phyloP scores from a whole-genome alignment of 208 protist genomes.

The Leptomonas seymouri region DNA sequence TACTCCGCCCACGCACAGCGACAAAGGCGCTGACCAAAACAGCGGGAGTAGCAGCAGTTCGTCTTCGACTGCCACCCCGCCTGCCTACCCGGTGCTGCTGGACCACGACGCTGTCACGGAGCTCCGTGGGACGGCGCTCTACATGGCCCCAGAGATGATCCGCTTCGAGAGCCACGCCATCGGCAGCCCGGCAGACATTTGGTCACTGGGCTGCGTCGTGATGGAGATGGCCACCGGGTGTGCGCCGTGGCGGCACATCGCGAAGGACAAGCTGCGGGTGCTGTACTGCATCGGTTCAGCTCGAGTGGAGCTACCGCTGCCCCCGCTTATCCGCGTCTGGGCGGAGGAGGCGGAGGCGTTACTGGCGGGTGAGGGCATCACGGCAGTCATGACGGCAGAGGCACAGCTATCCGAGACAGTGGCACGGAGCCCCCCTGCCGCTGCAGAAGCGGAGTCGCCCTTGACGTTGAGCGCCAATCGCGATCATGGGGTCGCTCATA shows the following conservation, averaged over 20 bases:
- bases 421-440: background rate
- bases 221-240: slow-evolving; percentile 82
- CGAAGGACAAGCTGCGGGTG: slow-evolving; percentile 55
- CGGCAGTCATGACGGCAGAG: background rate
- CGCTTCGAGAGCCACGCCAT: slow-evolving; percentile 62
- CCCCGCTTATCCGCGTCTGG: slow-evolving; percentile 52
- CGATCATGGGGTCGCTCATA: too few species aligned
- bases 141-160: slow-evolving; percentile 90
- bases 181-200: slow-evolving; percentile 77
- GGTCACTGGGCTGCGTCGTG: slow-evolving; percentile 84
- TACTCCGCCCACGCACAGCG: too few species aligned
- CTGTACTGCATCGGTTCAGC: slow-evolving; percentile 65
- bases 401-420: background rate
- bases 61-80: background rate
- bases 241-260: slow-evolving; percentile 73
- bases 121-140: slow-evolving; percentile 81
- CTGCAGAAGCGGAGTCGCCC: background rate
- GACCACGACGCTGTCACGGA: slow-evolving; percentile 75
- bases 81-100: slow-evolving; percentile 48
- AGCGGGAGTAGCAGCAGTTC: background rate
- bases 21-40: too few species aligned
- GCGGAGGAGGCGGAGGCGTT: slow-evolving; percentile 45
- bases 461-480: too few species aligned
- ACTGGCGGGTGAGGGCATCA: slow-evolving; percentile 19
- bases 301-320: slow-evolving; percentile 61